Conservation (phyloP, 2,329 filamentous ascomycete genomes). For the Cladosporium sp. region DNA sequence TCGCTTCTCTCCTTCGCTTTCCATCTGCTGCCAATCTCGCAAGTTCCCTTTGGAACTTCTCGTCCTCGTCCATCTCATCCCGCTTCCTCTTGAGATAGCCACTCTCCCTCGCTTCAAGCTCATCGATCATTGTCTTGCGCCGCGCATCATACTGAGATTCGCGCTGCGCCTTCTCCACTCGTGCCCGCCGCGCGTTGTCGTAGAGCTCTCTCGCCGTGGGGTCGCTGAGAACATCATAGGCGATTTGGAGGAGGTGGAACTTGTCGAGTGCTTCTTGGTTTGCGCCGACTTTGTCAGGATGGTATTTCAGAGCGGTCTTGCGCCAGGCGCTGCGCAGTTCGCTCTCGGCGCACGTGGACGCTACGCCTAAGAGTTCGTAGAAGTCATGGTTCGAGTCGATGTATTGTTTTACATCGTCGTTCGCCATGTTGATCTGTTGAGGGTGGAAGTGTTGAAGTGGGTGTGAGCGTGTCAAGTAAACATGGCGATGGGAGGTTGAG, state of each 20-base stretch:
- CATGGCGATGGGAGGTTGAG: no score
- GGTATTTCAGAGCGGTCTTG: constrained; percentile 80
- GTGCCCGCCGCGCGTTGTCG: constrained; percentile 69
- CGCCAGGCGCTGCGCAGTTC: constrained; percentile 81
- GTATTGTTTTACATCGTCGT: constrained; percentile 40
- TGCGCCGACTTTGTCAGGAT: constrained; percentile 83
- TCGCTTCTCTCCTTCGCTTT: constrained; percentile 52
- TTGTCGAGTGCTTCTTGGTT: constrained; percentile 62
- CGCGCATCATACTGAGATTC: constrained; percentile 68
- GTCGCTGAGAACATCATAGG: constrained; percentile 77
- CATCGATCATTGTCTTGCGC: constrained; percentile 74
- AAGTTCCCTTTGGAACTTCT: constrained; percentile 53
- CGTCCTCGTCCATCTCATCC: constrained; percentile 45
- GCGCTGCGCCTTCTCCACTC: constrained; percentile 64
- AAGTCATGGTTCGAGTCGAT: constrained; percentile 55
- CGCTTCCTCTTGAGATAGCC: constrained; percentile 41
- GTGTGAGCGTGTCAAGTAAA: no score
- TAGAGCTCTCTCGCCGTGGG: constrained; percentile 68
- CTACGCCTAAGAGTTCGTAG: constrained; percentile 69
- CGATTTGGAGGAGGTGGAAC: constrained; percentile 80
- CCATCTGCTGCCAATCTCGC: constrained; percentile 43
- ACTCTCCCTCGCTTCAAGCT: constrained; percentile 73
- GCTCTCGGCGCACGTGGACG: constrained; percentile 52
- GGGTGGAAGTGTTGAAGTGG: no score
- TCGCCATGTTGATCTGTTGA: constrained; percentile 28